Evolutionary conservation across 2,329 filamentous ascomycete genomes (phyloP), one percentile per base, ranked within the genome.

Genomic region (Laburnicola sp.): DNA sequence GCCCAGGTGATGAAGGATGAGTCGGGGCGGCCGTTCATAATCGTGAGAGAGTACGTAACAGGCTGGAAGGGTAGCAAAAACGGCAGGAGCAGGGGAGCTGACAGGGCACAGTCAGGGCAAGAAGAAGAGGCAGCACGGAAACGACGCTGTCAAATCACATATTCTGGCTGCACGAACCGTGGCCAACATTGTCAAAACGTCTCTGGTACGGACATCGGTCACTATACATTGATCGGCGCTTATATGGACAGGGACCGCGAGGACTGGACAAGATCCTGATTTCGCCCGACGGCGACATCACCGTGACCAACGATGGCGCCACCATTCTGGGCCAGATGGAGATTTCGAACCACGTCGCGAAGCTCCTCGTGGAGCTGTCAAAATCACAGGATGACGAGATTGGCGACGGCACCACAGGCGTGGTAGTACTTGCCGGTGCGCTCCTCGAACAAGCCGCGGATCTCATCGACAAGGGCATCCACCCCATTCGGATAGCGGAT

Each of bases 341-440:
- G 79, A 93, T 99, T 64, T 89, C 90, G 64, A 97, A 99, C 82
- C 93, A 97, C 76, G 91, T 99, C 56, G 94, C 94, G 57, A 97
- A 97, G 79, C 82, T 99, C 45, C 80, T 99, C 53, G 94, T 99
- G 43, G 93, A 97, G 74, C 86, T 99, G 35, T 97, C 94, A 59
- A 97, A 96, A 80, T 97, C 94, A 34, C 94, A 99, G 75, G 94
- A 99, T 69, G 93, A 97, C 65, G 94, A 99, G 78, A 99, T 99
- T 69, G 94, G 94, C 70, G 94, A 99, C 73, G 94, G 94, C 59
- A 99, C 94, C 57, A 99, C 94, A 0, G 94, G 94, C 74, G 94
- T 99, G 10, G 94, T 99, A 45, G 95, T 99, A 42, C 80, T 99
- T 62, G 94, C 94, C 10, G 94, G 93, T 59, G 92, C 94, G 56